Conservation (phyloP, 805 yeast genomes). For the Pichia gijzeniarum region DNA sequence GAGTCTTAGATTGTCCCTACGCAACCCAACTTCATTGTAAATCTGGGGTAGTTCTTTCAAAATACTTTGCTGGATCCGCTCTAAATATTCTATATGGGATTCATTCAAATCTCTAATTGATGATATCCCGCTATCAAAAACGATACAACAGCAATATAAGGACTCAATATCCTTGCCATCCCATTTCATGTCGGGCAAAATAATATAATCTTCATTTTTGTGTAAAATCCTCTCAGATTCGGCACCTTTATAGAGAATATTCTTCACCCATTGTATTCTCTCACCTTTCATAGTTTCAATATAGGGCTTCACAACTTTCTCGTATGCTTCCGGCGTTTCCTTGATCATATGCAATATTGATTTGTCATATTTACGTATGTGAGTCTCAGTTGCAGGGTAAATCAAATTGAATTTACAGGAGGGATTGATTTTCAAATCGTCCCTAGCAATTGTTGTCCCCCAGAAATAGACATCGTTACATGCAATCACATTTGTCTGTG, state of each 20-base stretch:
- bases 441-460: constrained; percentile 49
- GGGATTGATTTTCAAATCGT: constrained; percentile 42
- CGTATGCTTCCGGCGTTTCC: constrained; percentile 80
- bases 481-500: constrained; percentile 37
- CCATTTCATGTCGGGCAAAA: constrained; percentile 97
- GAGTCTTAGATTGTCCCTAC: constrained; percentile 54
- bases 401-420: constrained; percentile 69
- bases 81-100: constrained; percentile 53
- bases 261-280: constrained; percentile 82
- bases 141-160: constrained; percentile 73
- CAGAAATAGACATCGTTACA: constrained; percentile 80
- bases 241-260: constrained; percentile 72
- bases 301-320: constrained; percentile 59
- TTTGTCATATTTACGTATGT: constrained; percentile 65
- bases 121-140: constrained; percentile 58
- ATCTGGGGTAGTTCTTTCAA: constrained; percentile 39
- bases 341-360: constrained; percentile 54
- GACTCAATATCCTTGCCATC: constrained; percentile 65
- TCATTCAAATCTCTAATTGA: constrained; percentile 69
- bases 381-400: constrained; percentile 85
- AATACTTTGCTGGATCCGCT: constrained; percentile 40
- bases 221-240: constrained; percentile 78
- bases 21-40: constrained; percentile 35
- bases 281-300: constrained; percentile 71
- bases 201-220: constrained; percentile 61